Base-by-base conservation (phyloP, 768 basidiomycete species). In the Favolaschia claudopus region DNA sequence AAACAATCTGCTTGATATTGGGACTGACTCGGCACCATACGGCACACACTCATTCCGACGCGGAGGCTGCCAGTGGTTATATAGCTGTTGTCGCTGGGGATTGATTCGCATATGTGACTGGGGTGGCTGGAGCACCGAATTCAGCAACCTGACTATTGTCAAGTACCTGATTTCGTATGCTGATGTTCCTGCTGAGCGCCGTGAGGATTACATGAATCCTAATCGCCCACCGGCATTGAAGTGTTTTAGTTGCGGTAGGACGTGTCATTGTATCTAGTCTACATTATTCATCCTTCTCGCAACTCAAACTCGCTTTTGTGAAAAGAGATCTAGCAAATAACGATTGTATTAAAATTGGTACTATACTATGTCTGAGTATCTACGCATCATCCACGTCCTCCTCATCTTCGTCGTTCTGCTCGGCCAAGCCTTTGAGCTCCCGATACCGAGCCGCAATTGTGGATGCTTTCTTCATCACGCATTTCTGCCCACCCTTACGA, bases 111-210 rank as follows among this genome's bases (percentile, higher is more conserved):
- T 82, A 20, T 82, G 79, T 55, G 73, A 75, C 22, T 81, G 80
- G 78, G 80, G 76, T 31, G 80, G 79, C 1, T 81, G 80, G 79
- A 74, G 70, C 48, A 72, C 67, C 0, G 73, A 79, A 43, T 77
- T 76, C 55, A 71, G 70, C 14, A 71, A 70, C 43, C 36, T 75
- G 42, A 80, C 77, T 0, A 77, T 81, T 45, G 74, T 80, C 28
- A 75, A 76, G 46, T 78, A 80, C 55, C 62, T 80, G 7, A 72
- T 78, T n/a, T 78, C 75, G 1, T 76, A 71, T 69, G 77, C 74
- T 38, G 76, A 81, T 60, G 67, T 73, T 12, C 73, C 75, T 0
- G 56, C 48, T 2, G 63, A 72, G 12, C 55, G 32, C 3, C 69
- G 73, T 0, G 72, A 77, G 45, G 73, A 79, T 38, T 79, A 72